Conservation (phyloP, 148 eudicot species). For the Spergularia marina region DNA sequence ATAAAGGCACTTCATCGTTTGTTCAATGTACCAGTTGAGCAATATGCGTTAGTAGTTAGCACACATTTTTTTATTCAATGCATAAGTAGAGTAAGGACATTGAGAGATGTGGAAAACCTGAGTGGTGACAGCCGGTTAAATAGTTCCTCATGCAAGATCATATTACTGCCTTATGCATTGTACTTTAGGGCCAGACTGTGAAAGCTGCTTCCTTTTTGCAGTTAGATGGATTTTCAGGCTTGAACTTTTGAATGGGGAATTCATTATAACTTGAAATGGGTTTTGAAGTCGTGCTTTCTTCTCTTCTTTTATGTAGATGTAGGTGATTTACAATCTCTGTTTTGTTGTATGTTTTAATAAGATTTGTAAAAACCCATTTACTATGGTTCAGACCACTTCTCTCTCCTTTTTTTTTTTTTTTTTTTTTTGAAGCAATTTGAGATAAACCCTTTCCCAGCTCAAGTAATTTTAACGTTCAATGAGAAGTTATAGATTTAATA, state of each 20-base stretch:
- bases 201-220: background rate
- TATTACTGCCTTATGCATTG: background rate
- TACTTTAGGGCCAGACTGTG: background rate
- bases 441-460: background rate
- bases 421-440: background rate
- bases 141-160: background rate
- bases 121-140: background rate
- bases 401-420: background rate
- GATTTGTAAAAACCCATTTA: background rate
- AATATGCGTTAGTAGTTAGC: background rate
- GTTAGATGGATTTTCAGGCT: no score
- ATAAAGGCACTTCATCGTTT: background rate
- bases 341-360: background rate
- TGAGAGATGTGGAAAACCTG: no score
- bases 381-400: background rate
- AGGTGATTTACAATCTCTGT: no score
- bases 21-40: no score
- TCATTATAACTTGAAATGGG: no score
- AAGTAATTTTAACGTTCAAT: background rate
- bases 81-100: no score
- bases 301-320: no score
- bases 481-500: no score
- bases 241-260: no score
- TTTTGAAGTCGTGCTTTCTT: no score
- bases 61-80: background rate